Evolutionary conservation across 345 rosid species (phyloP), one percentile per base, ranked within the genome.

Genomic region (Salix udensis): DNA sequence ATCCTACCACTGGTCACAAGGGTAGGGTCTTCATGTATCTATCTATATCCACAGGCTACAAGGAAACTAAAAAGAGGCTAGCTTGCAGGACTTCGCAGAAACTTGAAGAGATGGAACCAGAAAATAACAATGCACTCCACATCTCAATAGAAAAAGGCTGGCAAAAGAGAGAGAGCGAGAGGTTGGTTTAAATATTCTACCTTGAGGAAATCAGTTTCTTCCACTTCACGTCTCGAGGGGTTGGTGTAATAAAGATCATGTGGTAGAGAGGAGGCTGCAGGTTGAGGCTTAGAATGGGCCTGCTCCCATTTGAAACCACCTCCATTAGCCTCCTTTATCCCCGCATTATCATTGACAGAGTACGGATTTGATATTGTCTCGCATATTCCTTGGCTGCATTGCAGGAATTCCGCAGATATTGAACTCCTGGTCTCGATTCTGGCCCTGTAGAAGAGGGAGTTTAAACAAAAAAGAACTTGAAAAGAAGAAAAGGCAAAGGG

Each of bases 361-460:
- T 78, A 84, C 83, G 85, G 75, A 65, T 62, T 75, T 42, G 82
- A 70, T 64, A 72, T 78, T 74, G 83, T 68, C 55, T 83, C 91
- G 67, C 84, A 79, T 75, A 77, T 78, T 78, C 85, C 85, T 76
- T 77, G 79, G 80, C 86, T 78, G 87, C 86, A 82, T 83, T 83
- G 89, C 89, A 79, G 87, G 70, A 74, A 79, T 71, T 80, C 74
- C 83, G 80, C 88, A 84, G 82, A 84, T 73, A 82, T 80, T 78
- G 87, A 84, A 81, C 88, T 85, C 82, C 65, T 78, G 79, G 76
- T 81, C 83, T 86, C 87, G 74, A 77, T 81, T 86, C 89, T 85
- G 11, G 84, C 81, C 70, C 89, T 86, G 79, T n/a, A 42, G 58
- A 31, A 39, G 36, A 23, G 60, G 26, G 44, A 80, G 24, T 75